phyloP scores from a whole-genome alignment of 805 yeast species.

The Peterozyma toletana region DNA sequence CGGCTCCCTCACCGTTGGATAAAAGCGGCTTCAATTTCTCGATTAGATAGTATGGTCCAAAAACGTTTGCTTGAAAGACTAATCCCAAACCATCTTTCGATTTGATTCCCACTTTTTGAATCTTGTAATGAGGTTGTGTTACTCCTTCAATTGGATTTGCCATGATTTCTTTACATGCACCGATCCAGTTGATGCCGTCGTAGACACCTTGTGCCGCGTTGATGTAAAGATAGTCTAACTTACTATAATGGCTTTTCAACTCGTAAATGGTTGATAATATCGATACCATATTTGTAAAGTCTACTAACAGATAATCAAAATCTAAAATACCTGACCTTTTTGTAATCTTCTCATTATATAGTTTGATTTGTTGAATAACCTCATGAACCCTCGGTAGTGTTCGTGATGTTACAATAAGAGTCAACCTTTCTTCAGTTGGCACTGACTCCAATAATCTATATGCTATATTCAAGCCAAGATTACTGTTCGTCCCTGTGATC shows the following conservation, averaged over 20 bases:
- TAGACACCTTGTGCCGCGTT: constrained; percentile 90
- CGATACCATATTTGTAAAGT: constrained; percentile 85
- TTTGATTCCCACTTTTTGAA: constrained; percentile 71
- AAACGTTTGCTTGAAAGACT: constrained; percentile 93
- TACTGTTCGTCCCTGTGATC: constrained; percentile 39
- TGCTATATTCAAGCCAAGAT: constrained; percentile 82
- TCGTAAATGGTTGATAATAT: constrained; percentile 70
- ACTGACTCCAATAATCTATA: constrained; percentile 62
- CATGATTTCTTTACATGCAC: constrained; percentile 63
- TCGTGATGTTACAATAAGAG: constrained; percentile 84
- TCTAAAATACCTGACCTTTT: constrained; percentile 56
- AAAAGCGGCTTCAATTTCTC: constrained; percentile 56
- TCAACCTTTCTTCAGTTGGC: constrained; percentile 48
- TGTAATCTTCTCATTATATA: constrained; percentile 26
- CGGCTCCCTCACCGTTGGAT: constrained; percentile 44
- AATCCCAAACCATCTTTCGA: constrained; percentile 77
- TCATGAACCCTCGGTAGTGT: constrained; percentile 80
- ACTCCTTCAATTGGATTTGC: constrained; percentile 70
- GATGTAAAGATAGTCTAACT: constrained; percentile 72
- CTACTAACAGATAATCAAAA: constrained; percentile 85
- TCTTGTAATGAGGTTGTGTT: constrained; percentile 83
- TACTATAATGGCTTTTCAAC: constrained; percentile 50
- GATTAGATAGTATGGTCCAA: constrained; percentile 86
- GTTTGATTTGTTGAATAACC: constrained; percentile 53
- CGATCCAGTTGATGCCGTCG: constrained; percentile 80